A percentile compares a stretch with the other conserved stretches of the same genome.
Evolutionary conservation across 768 basidiomycete species (phyloP).

Genomic region (Rhodotorula diobovata): DNA sequence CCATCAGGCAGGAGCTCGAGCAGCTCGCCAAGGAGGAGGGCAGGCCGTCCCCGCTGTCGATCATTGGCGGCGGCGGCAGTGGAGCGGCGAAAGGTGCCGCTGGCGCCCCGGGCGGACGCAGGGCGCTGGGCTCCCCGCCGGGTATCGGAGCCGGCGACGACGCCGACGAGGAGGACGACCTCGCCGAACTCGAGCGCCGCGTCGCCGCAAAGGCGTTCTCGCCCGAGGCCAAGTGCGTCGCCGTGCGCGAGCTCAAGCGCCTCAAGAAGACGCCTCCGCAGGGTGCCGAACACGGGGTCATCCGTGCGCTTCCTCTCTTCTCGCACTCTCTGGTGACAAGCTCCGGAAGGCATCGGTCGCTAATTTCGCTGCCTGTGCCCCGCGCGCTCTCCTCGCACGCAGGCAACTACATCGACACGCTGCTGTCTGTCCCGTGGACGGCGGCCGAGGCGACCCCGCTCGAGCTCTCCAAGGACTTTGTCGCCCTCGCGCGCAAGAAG

Average conservation of each 20-base stretch:
- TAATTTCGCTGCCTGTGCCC: too few relatives aligned
- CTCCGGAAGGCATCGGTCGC: too few relatives aligned
- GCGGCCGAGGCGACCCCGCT: conserved; percentile 46
- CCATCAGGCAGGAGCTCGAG: conserved; percentile 39
- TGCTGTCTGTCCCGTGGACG: conserved; percentile 75
- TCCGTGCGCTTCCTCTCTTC: conserved; percentile 58
- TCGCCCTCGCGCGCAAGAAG: conserved; percentile 61
- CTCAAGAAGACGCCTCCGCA: conserved; percentile 82
- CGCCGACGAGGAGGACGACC: conserved; percentile 74
- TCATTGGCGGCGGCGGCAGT: neutral
- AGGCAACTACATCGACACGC: conserved; percentile 72
- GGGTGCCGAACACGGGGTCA: conserved; percentile 84
- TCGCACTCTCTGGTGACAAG: too few relatives aligned
- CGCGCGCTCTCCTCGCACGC: conserved; percentile 1
- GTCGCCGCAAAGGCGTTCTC: conserved; percentile 64
- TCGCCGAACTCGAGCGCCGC: conserved; percentile 64
- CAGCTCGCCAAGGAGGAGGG: conserved; percentile 20
- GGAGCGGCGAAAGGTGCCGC: neutral
- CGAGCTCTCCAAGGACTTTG: conserved; percentile 36
- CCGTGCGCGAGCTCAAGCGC: conserved; percentile 74
- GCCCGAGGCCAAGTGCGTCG: conserved; percentile 75
- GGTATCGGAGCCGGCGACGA: conserved; percentile 56
- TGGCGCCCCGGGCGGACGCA: neutral
- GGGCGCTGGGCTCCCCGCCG: neutral
- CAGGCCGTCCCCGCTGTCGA: neutral